Evolutionary conservation across 129 eudicot species (phyloP).

Genomic region (Kitagawia praeruptora): DNA sequence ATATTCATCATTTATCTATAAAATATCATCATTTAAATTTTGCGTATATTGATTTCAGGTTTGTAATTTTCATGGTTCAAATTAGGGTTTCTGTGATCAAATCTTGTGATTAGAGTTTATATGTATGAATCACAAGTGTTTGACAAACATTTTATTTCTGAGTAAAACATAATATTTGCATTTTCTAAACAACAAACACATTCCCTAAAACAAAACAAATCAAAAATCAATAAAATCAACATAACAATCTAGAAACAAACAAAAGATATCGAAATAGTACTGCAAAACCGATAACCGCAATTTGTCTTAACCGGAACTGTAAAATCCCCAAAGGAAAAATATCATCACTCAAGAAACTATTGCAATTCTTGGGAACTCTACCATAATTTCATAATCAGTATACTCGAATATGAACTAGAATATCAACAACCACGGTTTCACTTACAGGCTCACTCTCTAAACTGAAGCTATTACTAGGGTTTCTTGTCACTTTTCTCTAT

Average conservation of each 20-base stretch:
- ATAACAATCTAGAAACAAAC: neutral
- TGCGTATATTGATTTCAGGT: no score
- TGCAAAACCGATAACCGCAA: slow-evolving; percentile 33
- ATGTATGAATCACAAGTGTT: no score
- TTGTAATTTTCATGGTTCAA: no score
- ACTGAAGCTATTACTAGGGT: neutral
- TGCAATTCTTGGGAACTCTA: neutral
- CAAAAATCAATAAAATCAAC: neutral
- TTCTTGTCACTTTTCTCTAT: neutral
- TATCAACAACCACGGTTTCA: neutral
- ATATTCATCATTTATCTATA: no score
- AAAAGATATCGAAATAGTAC: neutral
- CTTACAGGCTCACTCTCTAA: neutral
- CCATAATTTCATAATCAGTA: neutral
- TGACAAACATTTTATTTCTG: neutral
- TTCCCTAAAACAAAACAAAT: no score
- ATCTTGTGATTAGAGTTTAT: no score
- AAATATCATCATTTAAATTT: no score
- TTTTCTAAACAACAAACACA: neutral
- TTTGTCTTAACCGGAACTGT: slow-evolving; percentile 21
- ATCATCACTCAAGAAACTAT: slow-evolving; percentile 20
- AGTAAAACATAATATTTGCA: no score
- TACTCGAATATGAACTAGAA: neutral
- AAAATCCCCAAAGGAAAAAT: slow-evolving; percentile 22
- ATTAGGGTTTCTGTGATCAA: no score